Evolutionary conservation across 2,329 filamentous ascomycete genomes (phyloP), one percentile per base, ranked within the genome.

Genomic region (Aspergillus versicolor): DNA sequence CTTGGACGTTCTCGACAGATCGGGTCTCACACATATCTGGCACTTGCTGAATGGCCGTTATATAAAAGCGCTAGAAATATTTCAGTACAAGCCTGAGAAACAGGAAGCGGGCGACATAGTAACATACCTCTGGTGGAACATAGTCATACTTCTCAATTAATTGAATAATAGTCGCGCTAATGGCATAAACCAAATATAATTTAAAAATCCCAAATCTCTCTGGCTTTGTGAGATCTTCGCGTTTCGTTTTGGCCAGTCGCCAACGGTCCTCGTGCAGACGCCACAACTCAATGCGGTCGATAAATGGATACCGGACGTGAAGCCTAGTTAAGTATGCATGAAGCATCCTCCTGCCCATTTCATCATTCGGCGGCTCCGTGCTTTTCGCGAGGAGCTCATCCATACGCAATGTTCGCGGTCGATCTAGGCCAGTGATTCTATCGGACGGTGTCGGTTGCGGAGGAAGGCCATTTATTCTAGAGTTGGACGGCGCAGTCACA

Each of bases 151-250:
- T 76, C 61, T 81, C 79, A 3, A 76, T 81, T 15, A 82, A 59
- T 27, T 78, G 76, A 24, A 82, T 72, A 60, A 80, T 72, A 13
- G 78, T 80, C 13, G 80, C 77, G 0, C 79, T 79, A 59, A 82
- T 82, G 4, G 79, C 79, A 66, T 81, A 83, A 1, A 80, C 75
- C 69, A 82, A 73, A 59, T 82, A 81, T 15, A 82, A 65, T 61
- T 81, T 81, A 64, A 82, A 82, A 11, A 81, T 71, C 0, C 77
- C 77, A 62, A 78, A 81, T 44, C 77, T 71, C 54, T 79, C 72
- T 15, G 62, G 53, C 41, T 64, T 63, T 2, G 69, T 65, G 11
- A 73, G 63, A 6, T 72, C 67, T 57, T 73, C 72, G 11, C 73
- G 66, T 38, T 74, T 70, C 9, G 65, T 71, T 11, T 71, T 73